Evolutionary conservation across 805 yeast species (phyloP).

Genomic region (Starmerella apis): DNA sequence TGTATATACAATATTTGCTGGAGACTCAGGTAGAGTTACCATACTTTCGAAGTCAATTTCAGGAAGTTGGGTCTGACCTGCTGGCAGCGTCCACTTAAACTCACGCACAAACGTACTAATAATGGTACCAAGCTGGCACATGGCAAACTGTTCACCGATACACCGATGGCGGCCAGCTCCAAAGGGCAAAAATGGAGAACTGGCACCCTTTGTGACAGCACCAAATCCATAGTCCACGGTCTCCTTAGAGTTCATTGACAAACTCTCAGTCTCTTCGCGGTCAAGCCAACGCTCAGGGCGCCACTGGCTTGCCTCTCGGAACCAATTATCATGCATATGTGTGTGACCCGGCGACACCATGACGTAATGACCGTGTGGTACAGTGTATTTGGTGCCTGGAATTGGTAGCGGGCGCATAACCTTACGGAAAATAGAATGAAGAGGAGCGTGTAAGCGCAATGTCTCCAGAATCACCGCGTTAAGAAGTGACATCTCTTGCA

Average conservation of each 20-base stretch:
- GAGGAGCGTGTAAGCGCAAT: conserved; percentile 88
- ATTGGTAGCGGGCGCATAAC: conserved; percentile 69
- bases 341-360: conserved; percentile 92
- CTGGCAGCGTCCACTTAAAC: conserved; percentile 62
- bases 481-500: conserved; percentile 69
- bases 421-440: conserved; percentile 91
- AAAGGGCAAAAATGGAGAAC: conserved; percentile 91
- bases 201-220: conserved; percentile 87
- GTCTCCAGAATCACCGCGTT: conserved; percentile 86
- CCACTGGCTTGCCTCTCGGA: conserved; percentile 62
- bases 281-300: conserved; percentile 79
- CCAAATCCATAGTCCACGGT: conserved; percentile 94
- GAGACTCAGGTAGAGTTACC: conserved; percentile 83
- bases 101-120: conserved; percentile 64
- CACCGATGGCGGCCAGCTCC: conserved; percentile 99
- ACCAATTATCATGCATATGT: conserved; percentile 61
- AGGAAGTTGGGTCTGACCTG: conserved; percentile 34
- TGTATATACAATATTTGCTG: conserved; percentile 32
- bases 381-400: conserved; percentile 67
- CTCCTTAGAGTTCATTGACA: conserved; percentile 19
- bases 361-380: conserved; percentile 83
- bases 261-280: conserved; percentile 24
- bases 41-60: conserved; percentile 71
- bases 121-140: conserved; percentile 79
- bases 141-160: conserved; percentile 97